phyloP scores from a whole-genome alignment of 2,329 filamentous ascomycete genomes.

The Diaporthe helianthi region DNA sequence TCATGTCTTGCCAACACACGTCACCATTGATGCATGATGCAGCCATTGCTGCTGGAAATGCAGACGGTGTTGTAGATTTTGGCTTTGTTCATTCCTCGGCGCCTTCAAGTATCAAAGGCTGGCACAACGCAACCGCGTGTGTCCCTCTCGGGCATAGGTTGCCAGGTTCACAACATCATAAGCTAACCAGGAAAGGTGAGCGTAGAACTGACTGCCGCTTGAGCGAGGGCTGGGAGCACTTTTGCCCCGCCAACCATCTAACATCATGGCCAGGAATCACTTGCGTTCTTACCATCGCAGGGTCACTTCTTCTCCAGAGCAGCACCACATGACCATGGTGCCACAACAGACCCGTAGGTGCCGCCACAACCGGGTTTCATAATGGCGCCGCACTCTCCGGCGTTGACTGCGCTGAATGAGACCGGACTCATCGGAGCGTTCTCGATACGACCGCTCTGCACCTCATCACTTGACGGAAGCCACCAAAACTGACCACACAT shows the following conservation, averaged over 20 bases:
- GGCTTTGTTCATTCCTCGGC: neutral
- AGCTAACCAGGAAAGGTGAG: neutral
- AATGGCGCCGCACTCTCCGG: constrained; percentile 1
- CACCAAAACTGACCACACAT: neutral
- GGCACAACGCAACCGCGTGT: neutral
- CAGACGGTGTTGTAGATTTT: neutral
- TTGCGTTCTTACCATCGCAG: neutral
- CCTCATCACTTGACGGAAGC: constrained; percentile 1
- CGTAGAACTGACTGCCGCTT: neutral
- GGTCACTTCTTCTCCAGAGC: neutral
- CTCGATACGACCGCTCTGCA: constrained; percentile 1
- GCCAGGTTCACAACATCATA: neutral
- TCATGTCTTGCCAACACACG: neutral
- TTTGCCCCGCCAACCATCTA: neutral
- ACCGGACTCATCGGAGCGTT: neutral
- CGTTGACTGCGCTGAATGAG: constrained; percentile 7
- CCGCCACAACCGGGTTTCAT: constrained; percentile 18
- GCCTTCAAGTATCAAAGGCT: neutral
- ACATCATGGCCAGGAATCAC: neutral
- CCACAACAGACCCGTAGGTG: constrained; percentile 5
- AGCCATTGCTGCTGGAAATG: neutral
- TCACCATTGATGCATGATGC: neutral
- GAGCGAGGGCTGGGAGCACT: neutral
- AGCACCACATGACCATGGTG: too few relatives aligned
- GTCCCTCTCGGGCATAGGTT: neutral